phyloP scores from a whole-genome alignment of 305 asterid genomes.

The Rubia peregrina region DNA sequence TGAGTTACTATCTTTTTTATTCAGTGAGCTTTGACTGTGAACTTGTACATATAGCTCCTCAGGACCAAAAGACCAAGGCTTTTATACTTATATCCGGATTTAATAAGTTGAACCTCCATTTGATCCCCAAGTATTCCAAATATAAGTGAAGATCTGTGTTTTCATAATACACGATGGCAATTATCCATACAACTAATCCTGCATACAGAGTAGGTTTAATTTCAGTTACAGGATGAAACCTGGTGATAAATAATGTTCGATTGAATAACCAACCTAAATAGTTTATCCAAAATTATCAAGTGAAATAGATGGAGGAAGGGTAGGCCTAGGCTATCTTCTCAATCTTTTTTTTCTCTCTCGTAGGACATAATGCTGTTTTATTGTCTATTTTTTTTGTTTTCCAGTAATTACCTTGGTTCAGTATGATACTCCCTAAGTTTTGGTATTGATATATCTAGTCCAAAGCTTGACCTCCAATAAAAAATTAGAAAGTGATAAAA shows the following conservation, averaged over 20 bases:
- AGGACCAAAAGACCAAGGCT: constrained; percentile 1
- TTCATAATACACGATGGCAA: neutral
- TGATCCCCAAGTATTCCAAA: neutral
- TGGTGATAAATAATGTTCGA: neutral
- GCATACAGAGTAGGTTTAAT: neutral
- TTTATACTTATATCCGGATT: neutral
- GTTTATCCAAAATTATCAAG: neutral
- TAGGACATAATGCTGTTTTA: neutral
- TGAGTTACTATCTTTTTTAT: neutral
- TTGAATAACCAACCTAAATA: neutral
- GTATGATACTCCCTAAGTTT: neutral
- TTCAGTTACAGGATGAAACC: neutral
- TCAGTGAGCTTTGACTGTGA: neutral
- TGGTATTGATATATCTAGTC: neutral
- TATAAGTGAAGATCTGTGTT: neutral
- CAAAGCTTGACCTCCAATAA: neutral
- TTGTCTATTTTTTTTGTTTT: neutral
- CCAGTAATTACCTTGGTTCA: neutral
- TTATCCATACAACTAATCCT: neutral
- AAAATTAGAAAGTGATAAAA: neutral
- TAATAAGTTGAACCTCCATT: neutral
- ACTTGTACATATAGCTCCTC: neutral
- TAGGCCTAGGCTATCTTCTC: neutral
- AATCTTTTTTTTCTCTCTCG: neutral
- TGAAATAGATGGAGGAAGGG: too few relatives aligned